These are phyloP conservation scores for Erodium moschatum DNA, from an alignment of 441 rosid species.

Conservation along the genomic window DNA sequence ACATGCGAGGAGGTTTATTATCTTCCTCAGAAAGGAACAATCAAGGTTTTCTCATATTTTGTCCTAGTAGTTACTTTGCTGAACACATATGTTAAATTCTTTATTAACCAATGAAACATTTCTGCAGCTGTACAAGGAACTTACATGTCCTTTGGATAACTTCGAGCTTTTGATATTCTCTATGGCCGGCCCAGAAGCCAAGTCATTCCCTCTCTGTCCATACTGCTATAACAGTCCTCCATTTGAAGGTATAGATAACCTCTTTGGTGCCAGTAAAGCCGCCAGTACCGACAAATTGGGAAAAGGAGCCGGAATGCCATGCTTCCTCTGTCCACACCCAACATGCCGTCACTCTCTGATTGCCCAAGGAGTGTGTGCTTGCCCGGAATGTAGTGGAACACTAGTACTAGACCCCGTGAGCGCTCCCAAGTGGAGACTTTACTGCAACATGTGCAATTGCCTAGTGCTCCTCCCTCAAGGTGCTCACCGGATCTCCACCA, in stretches of 20 bases:
- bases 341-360: constrained; percentile 72
- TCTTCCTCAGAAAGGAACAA: constrained; percentile 80
- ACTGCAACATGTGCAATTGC: constrained; percentile 87
- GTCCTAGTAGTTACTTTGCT: too few species aligned
- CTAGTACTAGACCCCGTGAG: constrained; percentile 76
- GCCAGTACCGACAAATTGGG: constrained; percentile 40
- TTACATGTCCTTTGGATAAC: constrained; percentile 79
- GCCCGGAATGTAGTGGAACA: constrained; percentile 85
- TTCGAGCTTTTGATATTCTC: constrained; percentile 83
- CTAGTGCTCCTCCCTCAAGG: constrained; percentile 82
- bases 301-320: constrained; percentile 87
- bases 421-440: constrained; percentile 85
- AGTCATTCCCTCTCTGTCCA: constrained; percentile 85
- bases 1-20: constrained; percentile 87
- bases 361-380: constrained; percentile 87
- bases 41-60: constrained; percentile 52
- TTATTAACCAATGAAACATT: constrained; percentile 9
- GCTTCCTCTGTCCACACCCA: constrained; percentile 85
- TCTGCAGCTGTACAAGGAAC: constrained; percentile 79
- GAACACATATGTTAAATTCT: too few species aligned
- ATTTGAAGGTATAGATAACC: constrained; percentile 64
- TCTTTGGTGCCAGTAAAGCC: constrained; percentile 44
- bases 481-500: constrained; percentile 70
- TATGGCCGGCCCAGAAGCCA: constrained; percentile 83
- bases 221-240: constrained; percentile 88